These are phyloP conservation scores for Aspergillus sp. DNA, from an alignment of 2,329 filamentous ascomycete species.

Conservation along the genomic window DNA sequence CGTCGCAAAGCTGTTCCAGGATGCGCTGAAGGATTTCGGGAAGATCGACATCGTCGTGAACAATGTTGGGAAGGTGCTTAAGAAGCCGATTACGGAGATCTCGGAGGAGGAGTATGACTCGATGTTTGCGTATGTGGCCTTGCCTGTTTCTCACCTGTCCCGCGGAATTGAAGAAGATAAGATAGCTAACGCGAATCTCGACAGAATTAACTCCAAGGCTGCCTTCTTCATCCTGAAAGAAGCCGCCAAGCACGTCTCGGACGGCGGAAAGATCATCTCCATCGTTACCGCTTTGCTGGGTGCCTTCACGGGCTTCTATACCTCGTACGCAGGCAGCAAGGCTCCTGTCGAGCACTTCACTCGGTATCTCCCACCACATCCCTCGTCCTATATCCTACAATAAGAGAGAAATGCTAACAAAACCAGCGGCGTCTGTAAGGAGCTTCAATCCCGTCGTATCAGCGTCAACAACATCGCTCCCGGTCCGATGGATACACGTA, in stretches of 20 bases:
- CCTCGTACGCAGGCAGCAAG: slow-evolving; percentile 45
- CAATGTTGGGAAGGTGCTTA: slow-evolving; percentile 44
- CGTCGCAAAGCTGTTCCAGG: slow-evolving; percentile 36
- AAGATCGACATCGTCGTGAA: slow-evolving; percentile 45
- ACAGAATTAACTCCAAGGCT: slow-evolving; percentile 40
- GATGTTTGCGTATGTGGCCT: slow-evolving; percentile 38
- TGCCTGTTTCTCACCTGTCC: background rate
- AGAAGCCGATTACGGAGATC: slow-evolving; percentile 40
- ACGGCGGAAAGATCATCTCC: slow-evolving; percentile 43
- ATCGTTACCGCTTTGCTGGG: slow-evolving; percentile 40
- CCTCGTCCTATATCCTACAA: background rate
- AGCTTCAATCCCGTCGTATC: slow-evolving; percentile 45
- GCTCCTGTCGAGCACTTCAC: slow-evolving; percentile 54
- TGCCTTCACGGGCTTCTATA: slow-evolving; percentile 42
- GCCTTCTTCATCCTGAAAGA: slow-evolving; percentile 42
- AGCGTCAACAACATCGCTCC: slow-evolving; percentile 46
- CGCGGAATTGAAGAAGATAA: too few relatives aligned
- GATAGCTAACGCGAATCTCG: background rate
- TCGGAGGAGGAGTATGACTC: slow-evolving; percentile 40
- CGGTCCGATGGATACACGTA: slow-evolving; percentile 48
- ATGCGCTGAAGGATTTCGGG: slow-evolving; percentile 35
- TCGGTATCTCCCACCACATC: slow-evolving; percentile 31
- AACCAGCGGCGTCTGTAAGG: slow-evolving; percentile 43
- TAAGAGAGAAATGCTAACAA: background rate
- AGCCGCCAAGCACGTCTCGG: slow-evolving; percentile 34